A percentile compares a stretch with the other conserved stretches of the same genome.
These are phyloP conservation scores for Silene coronaria DNA, from an alignment of 179 eudicot species.

Conservation along the genomic window DNA sequence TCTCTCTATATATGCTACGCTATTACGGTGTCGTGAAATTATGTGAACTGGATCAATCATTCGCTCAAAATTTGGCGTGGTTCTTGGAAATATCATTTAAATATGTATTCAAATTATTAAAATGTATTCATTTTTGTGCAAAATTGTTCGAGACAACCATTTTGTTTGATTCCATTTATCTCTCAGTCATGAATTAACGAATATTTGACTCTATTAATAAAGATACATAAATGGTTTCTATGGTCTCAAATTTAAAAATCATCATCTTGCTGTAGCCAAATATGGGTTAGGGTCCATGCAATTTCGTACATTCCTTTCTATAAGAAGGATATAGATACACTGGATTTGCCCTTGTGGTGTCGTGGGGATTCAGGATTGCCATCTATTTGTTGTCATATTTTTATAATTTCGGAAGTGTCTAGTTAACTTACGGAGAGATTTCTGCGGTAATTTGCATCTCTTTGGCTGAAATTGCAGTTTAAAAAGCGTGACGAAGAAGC, in stretches of 20 bases:
- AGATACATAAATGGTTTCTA: not conserved
- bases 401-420: not conserved
- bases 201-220: not conserved
- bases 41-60: not conserved
- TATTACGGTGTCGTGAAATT: not conserved
- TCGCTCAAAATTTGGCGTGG: not conserved
- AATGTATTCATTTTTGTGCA: not conserved
- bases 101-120: not conserved
- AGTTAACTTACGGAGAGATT: not conserved
- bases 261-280: not conserved
- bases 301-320: not conserved
- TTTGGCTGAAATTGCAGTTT: constrained; percentile 11
- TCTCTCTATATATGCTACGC: not conserved
- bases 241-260: not conserved
- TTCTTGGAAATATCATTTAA: not conserved
- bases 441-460: not conserved
- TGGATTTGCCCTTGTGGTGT: not conserved
- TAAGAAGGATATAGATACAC: not conserved
- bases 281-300: not conserved
- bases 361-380: not conserved
- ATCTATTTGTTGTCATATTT: not conserved
- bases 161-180: not conserved
- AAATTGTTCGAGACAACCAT: not conserved
- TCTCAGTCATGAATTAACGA: not conserved
- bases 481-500: constrained; percentile 7